Evolutionary conservation across 2,329 filamentous ascomycete species (phyloP), one percentile per base, ranked within the genome.

Genomic region (Tolypocladium album): DNA sequence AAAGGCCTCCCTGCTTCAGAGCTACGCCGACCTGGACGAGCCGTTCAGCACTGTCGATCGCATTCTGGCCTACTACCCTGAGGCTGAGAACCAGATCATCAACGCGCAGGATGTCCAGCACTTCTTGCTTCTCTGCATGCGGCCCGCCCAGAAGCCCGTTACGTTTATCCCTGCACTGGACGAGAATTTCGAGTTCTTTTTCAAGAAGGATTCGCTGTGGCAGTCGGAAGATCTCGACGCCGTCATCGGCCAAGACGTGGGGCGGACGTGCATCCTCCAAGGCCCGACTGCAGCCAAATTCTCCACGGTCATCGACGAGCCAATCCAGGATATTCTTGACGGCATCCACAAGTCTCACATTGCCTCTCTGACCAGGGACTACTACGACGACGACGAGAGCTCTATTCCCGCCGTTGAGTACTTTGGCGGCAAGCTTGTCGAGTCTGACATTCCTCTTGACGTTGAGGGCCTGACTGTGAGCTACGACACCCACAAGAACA

Each of bases 181-280:
- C 68, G 92, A 96, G 64, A 96, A 93, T 72, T 99, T 99, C 66
- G 94, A 99, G 72, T 96, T 95, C 78, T 99, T 91, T 80, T 99
- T 99, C 88, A 99, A 99, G 86, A 99, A 99, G 80, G 94, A 99
- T 74, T 99, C 94, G 1, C 83, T 99, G 9, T 99, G 94, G 94
- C 94, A 99, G 77, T 97, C 94, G 1, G 94, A 99, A 76, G 94
- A 99, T 70, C 82, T 99, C 13, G 93, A 95, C 69, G 94, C 94
- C 59, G 92, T 99, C 61, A 92, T 97, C 62, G 93, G 83, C 67
- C 94, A 97, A 76, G 95, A 99, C 71, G 94, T 99, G 61, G 92
- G 91, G 64, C 86, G 95, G 71, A 96, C 92, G 53, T 97, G 92
- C 78, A 97, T 99, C 71, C 80, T 99, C 43, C 94, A 99, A 74